phyloP scores from a whole-genome alignment of 495 filamentous ascomycete species.

The Extremus antarcticus region DNA sequence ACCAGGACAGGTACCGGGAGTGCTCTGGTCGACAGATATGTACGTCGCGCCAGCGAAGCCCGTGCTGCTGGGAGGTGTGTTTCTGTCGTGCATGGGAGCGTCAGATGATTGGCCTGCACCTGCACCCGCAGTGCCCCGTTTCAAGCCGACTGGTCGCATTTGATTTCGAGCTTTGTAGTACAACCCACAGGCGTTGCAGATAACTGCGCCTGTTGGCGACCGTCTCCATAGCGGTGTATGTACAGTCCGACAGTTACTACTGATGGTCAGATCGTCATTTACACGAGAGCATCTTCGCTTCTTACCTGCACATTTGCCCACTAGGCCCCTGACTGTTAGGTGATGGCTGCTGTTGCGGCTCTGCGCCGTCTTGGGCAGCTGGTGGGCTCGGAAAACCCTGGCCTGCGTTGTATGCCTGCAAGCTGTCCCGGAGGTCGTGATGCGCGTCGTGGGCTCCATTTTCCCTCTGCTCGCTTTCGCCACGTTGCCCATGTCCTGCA shows the following conservation, averaged over 20 bases:
- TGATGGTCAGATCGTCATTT: not conserved
- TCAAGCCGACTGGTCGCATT: conserved; percentile 76
- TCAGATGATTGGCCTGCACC: conserved; percentile 7
- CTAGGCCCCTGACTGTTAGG: not conserved
- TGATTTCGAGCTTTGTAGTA: conserved; percentile 91
- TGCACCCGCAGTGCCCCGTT: conserved; percentile 36
- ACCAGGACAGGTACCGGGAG: conserved; percentile 82
- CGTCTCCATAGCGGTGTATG: conserved; percentile 90
- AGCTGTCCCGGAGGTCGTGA: not conserved
- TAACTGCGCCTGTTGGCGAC: conserved; percentile 82
- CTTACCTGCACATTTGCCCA: conserved; percentile 6
- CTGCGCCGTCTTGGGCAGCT: not conserved
- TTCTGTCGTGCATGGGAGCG: conserved; percentile 30
- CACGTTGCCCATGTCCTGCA: not conserved
- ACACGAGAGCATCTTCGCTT: not conserved
- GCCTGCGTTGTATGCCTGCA: not conserved
- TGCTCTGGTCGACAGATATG: conserved; percentile 59
- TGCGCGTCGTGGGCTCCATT: not conserved
- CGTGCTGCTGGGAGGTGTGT: conserved; percentile 28
- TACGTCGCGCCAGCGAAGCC: conserved; percentile 56
- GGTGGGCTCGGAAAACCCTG: not conserved
- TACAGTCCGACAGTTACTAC: conserved; percentile 88
- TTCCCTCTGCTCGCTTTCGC: not conserved
- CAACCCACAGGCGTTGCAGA: conserved; percentile 95
- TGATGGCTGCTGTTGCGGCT: not conserved